Percentiles rank a stretch among this genome's conserved stretches.
phyloP scores from a whole-genome alignment of 768 basidiomycete species.

The Tricholomella constricta region DNA sequence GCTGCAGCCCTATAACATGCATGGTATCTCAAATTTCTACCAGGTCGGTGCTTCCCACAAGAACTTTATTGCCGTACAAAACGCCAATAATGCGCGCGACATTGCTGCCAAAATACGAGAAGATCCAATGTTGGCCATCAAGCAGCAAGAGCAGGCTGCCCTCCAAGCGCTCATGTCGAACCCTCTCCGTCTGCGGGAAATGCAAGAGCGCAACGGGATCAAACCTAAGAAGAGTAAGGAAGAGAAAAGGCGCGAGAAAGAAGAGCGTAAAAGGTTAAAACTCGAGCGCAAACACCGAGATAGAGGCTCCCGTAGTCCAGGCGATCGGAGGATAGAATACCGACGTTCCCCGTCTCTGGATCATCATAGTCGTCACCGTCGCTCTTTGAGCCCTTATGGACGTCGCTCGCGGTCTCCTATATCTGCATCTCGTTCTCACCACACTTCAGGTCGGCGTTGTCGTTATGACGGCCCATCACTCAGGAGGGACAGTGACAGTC shows the following conservation, averaged over 20 bases:
- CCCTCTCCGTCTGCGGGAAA: conserved; percentile 78
- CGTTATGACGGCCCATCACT: conserved; percentile 31
- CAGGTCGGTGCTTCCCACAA: conserved; percentile 87
- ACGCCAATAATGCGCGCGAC: conserved; percentile 88
- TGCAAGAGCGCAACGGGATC: conserved; percentile 82
- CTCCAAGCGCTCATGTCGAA: conserved; percentile 86
- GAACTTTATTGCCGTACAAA: conserved; percentile 92
- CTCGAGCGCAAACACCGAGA: conserved; percentile 37
- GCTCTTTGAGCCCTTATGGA: conserved; percentile 46
- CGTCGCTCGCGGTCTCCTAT: conserved; percentile 52
- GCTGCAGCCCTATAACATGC: conserved; percentile 2
- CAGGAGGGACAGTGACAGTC: conserved; percentile 26
- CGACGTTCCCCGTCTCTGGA: conserved; percentile 32
- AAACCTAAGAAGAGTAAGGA: conserved; percentile 79
- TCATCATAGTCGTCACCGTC: conserved; percentile 39
- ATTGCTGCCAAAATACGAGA: conserved; percentile 93
- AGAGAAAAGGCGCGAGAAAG: conserved; percentile 53
- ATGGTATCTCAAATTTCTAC: conserved; percentile 10
- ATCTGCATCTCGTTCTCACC: conserved; percentile 25
- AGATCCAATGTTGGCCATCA: conserved; percentile 96
- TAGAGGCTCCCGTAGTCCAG: conserved; percentile 23
- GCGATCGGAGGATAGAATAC: conserved; percentile 14
- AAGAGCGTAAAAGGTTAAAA: conserved; percentile 45
- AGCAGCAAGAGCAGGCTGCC: conserved; percentile 95
- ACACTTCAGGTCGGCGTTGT: conserved; percentile 22